Percentiles rank a stretch among this genome's conserved stretches.
Conservation (phyloP, 805 yeast genomes). For the Schizosaccharomyces japonicus region DNA sequence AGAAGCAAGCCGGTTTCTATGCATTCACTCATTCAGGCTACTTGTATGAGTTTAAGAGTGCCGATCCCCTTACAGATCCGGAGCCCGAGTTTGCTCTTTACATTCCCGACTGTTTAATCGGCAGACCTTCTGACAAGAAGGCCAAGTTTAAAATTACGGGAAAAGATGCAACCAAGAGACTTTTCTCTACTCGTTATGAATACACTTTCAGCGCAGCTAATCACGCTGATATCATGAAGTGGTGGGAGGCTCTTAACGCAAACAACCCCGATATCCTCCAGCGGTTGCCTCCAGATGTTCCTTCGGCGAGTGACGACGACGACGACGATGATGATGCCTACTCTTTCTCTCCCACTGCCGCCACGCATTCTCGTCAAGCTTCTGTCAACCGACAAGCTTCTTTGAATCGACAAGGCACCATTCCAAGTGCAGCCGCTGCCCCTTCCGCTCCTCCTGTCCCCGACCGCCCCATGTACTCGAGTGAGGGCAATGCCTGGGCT, state of each 20-base stretch:
- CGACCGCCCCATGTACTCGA: too few relatives aligned
- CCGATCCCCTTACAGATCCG: conserved; percentile 21
- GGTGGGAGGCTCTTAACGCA: conserved; percentile 19
- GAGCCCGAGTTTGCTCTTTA: conserved; percentile 25
- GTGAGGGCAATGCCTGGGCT: too few relatives aligned
- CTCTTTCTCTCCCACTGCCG: too few relatives aligned
- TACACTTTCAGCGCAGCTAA: conserved; percentile 23
- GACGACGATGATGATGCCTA: background rate
- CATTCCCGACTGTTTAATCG: conserved; percentile 25
- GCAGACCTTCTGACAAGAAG: conserved; percentile 18
- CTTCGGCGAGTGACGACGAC: background rate
- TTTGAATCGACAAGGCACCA: too few relatives aligned
- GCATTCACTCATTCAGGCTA: conserved; percentile 25
- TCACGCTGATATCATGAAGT: conserved; percentile 22
- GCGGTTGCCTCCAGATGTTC: background rate
- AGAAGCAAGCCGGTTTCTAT: conserved; percentile 21
- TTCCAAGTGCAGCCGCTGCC: too few relatives aligned
- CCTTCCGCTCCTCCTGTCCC: too few relatives aligned
- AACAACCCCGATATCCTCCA: background rate
- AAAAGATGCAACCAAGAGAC: conserved; percentile 19
- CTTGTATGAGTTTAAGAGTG: conserved; percentile 25
- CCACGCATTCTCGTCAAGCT: too few relatives aligned
- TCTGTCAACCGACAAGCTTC: too few relatives aligned
- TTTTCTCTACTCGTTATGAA: conserved; percentile 16
- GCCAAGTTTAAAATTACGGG: conserved; percentile 23